These are phyloP conservation scores for Kuraishia ogatae DNA, from an alignment of 805 yeast genomes.

Conservation along the genomic window DNA sequence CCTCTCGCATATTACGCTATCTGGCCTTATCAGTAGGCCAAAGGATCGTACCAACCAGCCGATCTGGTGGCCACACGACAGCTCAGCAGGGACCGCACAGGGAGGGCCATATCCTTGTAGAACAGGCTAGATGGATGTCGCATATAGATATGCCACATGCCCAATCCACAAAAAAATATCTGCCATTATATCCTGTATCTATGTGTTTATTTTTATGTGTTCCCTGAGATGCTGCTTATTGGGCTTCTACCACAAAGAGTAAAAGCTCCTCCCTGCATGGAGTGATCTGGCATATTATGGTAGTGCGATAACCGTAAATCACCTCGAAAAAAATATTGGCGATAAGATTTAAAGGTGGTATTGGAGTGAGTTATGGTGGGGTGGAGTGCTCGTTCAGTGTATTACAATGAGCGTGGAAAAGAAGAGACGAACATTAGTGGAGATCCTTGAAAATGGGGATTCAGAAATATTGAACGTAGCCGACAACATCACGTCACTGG, in stretches of 20 bases:
- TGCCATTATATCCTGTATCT: too few relatives aligned
- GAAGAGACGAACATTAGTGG: neutral
- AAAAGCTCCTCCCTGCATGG: too few relatives aligned
- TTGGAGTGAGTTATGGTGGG: neutral
- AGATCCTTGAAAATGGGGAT: neutral
- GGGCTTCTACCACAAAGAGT: too few relatives aligned
- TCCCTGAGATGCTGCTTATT: too few relatives aligned
- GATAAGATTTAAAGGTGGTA: neutral
- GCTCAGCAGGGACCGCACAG: too few relatives aligned
- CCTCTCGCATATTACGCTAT: neutral
- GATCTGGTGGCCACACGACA: neutral
- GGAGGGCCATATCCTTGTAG: too few relatives aligned
- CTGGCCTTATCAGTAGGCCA: neutral
- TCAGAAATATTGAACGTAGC: neutral
- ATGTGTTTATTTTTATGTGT: too few relatives aligned
- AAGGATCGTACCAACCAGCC: neutral
- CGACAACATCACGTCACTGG: neutral
- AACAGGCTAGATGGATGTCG: too few relatives aligned
- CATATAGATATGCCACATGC: too few relatives aligned
- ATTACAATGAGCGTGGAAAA: neutral
- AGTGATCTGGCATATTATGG: neutral
- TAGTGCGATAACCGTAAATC: neutral
- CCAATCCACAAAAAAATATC: too few relatives aligned
- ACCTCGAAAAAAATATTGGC: neutral
- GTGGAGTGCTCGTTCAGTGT: neutral